Evolutionary conservation across 805 yeast genomes (phyloP), one percentile per base, ranked within the genome.

Genomic region (Kodamaea kaohsiungensis): DNA sequence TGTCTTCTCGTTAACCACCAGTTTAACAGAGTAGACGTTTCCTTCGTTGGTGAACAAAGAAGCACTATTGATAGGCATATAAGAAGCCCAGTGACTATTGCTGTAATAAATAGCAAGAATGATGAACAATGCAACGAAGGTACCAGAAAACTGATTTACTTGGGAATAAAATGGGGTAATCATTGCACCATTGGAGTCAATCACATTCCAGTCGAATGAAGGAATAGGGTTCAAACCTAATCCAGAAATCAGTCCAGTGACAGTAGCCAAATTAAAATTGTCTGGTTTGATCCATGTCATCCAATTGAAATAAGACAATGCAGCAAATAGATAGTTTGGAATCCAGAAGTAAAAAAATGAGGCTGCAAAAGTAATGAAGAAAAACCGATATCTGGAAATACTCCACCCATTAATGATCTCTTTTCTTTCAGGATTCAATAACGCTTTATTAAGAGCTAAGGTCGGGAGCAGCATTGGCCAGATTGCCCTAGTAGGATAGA

Each of bases 401-500:
- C 61, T 63, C 73, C 74, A 70, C 12, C 74, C 73, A 56, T 67
- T 60, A 35, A 69, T 66, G 30, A 35, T 64, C 49, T 65, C 70
- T 50, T 61, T 66, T 40, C 59, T 61, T 49, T 67, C 72, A 2
- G 63, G 61, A 30, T 57, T 59, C 53, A 62, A 45, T 48, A 69
- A 63, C 2, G 71, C 70, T 39, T 61, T 58, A 52, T 66, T 67
- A 39, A 68, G 55, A 12, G 73, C 74, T 16, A 67, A 53, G 2
- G 46, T 51, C 2, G 73, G 74, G 53, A 70, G 58, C 13, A 67
- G 51, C 2, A 66, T 61, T 38, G 85, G 86, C 88, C 88, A 84
- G 38, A 84, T 64, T 8, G 83, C 72, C 52, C 73, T 69, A 2
- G 70, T 68, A 13, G 84, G 85, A 60, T 82, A 83, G 7, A 84